A percentile compares a stretch with the other conserved stretches of the same genome.
phyloP scores from a whole-genome alignment of 2,329 filamentous ascomycete species.

The Hymenotorrendiella dingleyae region DNA sequence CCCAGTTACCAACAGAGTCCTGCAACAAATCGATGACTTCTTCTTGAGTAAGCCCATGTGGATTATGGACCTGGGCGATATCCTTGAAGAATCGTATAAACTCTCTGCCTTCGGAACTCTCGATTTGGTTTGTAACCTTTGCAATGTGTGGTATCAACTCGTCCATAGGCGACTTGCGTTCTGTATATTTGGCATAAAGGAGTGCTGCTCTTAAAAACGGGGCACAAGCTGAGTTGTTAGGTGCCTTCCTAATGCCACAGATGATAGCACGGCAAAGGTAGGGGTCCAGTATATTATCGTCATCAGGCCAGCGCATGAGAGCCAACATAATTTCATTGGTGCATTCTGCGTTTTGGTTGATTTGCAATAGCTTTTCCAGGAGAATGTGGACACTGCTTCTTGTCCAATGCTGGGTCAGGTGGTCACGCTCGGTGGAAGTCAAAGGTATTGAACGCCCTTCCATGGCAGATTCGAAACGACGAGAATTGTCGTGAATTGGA shows the following conservation, averaged over 20 bases:
- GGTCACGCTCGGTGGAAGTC: constrained; percentile 40
- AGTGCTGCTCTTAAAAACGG: constrained; percentile 29
- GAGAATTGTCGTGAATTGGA: constrained; percentile 35
- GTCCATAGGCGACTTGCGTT: constrained; percentile 14
- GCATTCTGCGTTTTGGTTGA: constrained; percentile 49
- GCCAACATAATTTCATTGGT: constrained; percentile 52
- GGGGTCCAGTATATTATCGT: constrained; percentile 43
- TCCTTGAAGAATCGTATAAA: constrained; percentile 30
- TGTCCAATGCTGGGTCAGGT: constrained; percentile 40
- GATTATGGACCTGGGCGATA: constrained; percentile 13
- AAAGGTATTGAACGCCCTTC: constrained; percentile 35
- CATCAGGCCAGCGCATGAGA: constrained; percentile 46
- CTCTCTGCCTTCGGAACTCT: constrained; percentile 27
- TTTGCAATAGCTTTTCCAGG: constrained; percentile 58
- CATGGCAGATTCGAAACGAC: constrained; percentile 34
- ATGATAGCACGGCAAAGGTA: constrained; percentile 40
- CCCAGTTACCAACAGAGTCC: constrained; percentile 41
- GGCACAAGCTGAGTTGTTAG: constrained; percentile 10
- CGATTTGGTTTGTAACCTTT: constrained; percentile 18
- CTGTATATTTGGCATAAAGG: constrained; percentile 27
- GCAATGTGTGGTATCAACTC: constrained; percentile 20
- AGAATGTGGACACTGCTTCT: constrained; percentile 43
- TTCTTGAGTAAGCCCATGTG: constrained; percentile 33
- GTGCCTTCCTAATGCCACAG: constrained; percentile 22
- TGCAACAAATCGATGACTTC: constrained; percentile 33